Evolutionary conservation across 371 early-diverging fungal species (phyloP).

Genomic region (Funneliformis caledonium): DNA sequence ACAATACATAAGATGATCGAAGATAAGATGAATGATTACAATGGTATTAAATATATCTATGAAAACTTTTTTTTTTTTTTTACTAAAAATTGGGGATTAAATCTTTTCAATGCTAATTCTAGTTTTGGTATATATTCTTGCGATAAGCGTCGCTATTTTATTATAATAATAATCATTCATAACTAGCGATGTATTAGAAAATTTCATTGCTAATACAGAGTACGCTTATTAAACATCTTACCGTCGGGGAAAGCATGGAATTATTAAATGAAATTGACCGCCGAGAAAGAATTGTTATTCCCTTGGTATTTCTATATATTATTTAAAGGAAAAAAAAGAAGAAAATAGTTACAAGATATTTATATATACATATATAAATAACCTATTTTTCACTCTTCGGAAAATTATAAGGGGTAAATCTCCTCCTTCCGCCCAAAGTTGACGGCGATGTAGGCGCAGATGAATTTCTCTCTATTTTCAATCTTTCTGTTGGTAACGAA

Average conservation of each 20-base stretch:
- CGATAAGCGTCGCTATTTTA: neutral
- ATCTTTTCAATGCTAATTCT: neutral
- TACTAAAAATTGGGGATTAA: neutral
- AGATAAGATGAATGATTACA: neutral
- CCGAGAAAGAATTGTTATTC: neutral
- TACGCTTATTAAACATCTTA: neutral
- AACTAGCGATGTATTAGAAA: neutral
- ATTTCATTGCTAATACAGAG: neutral
- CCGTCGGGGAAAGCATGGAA: neutral
- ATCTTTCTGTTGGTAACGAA: neutral
- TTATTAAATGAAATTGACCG: too few species aligned
- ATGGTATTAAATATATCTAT: neutral
- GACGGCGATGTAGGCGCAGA: neutral
- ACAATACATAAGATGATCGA: neutral
- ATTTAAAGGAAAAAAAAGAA: too few species aligned
- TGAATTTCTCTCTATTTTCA: neutral
- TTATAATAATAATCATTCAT: neutral
- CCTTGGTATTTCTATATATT: neutral
- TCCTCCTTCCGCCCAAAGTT: neutral
- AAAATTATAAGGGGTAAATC: constrained; percentile 21
- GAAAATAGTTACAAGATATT: neutral
- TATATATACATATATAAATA: neutral
- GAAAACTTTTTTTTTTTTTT: neutral
- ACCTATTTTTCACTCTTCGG: constrained; percentile 2
- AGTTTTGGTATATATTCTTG: too few species aligned